phyloP scores from a whole-genome alignment of 192 early-diverging fungal genomes.

The Endogone sp. region DNA sequence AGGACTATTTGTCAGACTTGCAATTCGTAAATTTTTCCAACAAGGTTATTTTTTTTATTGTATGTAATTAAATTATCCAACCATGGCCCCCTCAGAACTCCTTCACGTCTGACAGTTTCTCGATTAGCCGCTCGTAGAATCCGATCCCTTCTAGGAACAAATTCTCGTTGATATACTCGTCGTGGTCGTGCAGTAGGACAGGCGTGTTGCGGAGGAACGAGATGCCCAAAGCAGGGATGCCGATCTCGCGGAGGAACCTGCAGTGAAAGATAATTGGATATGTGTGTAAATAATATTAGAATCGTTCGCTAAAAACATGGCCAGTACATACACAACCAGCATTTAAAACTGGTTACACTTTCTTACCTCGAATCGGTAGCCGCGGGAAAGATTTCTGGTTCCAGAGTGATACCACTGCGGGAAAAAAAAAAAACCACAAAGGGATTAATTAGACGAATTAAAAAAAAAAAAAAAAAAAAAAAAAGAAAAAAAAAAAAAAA shows the following conservation, averaged over 20 bases:
- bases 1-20: too few species aligned
- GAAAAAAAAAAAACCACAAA: neutral
- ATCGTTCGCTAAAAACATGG: too few species aligned
- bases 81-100: too few species aligned
- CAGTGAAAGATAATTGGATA: too few species aligned
- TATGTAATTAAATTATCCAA: too few species aligned
- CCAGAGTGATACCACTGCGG: constrained; percentile 43
- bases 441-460: neutral
- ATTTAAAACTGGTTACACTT: too few species aligned
- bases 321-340: too few species aligned
- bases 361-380: constrained; percentile 62
- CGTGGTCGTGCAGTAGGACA: constrained; percentile 80
- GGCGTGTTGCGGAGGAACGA: constrained; percentile 78
- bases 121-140: constrained; percentile 67
- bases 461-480: constrained; percentile 1
- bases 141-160: constrained; percentile 68
- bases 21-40: too few species aligned
- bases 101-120: constrained; percentile 44
- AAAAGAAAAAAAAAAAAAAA: neutral
- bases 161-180: constrained; percentile 79
- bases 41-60: too few species aligned
- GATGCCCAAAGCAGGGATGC: constrained; percentile 79
- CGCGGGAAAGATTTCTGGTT: constrained; percentile 82
- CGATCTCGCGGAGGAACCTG: constrained; percentile 66
- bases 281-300: too few species aligned